Conservation (phyloP, 208 protist species). For the Acanthamoeba healyi region DNA sequence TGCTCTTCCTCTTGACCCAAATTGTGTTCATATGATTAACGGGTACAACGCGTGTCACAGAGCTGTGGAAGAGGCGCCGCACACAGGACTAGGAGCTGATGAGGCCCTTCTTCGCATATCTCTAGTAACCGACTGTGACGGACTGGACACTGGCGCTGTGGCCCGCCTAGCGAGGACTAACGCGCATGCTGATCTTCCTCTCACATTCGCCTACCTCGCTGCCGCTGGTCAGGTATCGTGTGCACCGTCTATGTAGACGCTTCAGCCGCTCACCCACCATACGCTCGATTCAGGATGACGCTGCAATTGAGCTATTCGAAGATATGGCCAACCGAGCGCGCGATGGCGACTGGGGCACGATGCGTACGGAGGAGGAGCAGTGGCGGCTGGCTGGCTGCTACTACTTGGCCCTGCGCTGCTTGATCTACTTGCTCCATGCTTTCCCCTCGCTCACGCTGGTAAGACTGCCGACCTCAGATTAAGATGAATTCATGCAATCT, state of each 20-base stretch:
- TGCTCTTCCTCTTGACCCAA: neutral
- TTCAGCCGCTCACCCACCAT: too few relatives aligned
- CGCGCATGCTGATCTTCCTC: neutral
- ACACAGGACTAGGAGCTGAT: neutral
- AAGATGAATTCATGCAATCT: neutral
- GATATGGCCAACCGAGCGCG: neutral
- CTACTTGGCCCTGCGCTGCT: neutral
- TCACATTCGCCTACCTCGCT: neutral
- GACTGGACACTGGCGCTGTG: neutral
- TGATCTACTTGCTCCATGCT: neutral
- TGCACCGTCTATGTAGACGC: too few relatives aligned
- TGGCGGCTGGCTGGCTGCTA: neutral
- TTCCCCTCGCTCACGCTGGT: neutral
- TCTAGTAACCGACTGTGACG: neutral
- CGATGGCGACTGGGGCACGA: neutral
- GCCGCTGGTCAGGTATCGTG: too few relatives aligned
- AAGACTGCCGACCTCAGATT: neutral
- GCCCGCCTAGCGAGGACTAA: too few relatives aligned
- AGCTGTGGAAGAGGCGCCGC: neutral
- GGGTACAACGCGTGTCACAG: neutral
- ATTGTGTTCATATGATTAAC: neutral
- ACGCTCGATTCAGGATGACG: neutral
- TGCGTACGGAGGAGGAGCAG: neutral
- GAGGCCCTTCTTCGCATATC: neutral
- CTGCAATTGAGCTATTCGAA: neutral